These are phyloP conservation scores for Alternaria consortialis DNA, from an alignment of 2,329 filamentous ascomycete species.

Conservation along the genomic window DNA sequence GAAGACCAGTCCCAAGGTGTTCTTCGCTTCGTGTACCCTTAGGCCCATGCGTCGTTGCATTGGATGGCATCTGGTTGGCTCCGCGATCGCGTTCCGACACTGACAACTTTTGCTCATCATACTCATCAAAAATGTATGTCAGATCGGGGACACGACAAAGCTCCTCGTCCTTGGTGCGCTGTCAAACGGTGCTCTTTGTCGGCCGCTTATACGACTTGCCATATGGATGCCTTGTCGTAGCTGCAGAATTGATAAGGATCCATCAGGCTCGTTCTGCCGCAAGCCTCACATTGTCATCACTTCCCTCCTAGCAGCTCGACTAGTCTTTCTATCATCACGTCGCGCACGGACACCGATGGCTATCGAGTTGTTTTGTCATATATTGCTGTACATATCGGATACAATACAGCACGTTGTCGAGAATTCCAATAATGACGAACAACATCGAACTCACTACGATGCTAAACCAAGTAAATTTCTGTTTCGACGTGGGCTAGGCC, in stretches of 20 bases:
- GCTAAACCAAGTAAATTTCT: no score
- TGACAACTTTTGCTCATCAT: neutral
- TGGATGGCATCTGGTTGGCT: slow-evolving; percentile 1
- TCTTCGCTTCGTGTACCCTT: neutral
- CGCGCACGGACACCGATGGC: neutral
- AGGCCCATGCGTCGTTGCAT: neutral
- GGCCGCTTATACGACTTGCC: neutral
- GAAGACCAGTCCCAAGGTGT: neutral
- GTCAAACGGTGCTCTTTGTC: neutral
- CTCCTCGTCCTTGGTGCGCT: neutral
- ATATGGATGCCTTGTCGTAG: neutral
- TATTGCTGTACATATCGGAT: neutral
- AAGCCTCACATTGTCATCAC: neutral
- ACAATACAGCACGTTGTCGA: neutral
- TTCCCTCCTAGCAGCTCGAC: neutral
- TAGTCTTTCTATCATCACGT: neutral
- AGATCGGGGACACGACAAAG: neutral
- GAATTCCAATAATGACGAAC: neutral
- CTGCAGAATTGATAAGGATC: neutral
- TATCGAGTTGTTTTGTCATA: neutral
- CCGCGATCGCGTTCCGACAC: neutral
- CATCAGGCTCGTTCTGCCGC: no score
- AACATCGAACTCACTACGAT: no score
- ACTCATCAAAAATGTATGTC: neutral
- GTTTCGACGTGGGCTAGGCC: no score